Conservation (phyloP, 768 basidiomycete genomes). For the Pleurotus pulmonarius region DNA sequence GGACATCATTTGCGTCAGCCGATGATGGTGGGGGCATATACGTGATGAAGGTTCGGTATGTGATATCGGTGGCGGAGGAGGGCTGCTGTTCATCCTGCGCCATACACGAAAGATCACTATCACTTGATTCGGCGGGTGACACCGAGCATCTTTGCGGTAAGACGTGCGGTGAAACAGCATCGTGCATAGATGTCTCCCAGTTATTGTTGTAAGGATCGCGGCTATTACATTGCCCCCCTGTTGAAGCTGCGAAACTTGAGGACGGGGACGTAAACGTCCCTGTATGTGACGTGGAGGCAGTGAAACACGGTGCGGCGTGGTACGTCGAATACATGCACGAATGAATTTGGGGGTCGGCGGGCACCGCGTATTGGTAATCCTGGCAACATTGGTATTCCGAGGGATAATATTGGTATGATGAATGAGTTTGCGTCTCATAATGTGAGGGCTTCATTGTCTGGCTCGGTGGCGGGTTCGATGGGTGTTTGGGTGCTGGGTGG, state of each 20-base stretch:
- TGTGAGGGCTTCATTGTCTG: neutral
- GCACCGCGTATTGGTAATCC: conserved; percentile 1
- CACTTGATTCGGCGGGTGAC: conserved; percentile 8
- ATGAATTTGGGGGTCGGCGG: neutral
- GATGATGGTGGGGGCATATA: neutral
- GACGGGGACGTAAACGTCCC: neutral
- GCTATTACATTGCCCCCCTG: neutral
- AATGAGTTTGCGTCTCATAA: neutral
- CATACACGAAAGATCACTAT: conserved; percentile 6
- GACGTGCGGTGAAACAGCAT: conserved; percentile 1
- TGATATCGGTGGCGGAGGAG: neutral
- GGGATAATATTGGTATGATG: neutral
- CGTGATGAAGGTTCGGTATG: neutral
- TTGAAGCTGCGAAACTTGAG: neutral
- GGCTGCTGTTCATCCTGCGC: neutral
- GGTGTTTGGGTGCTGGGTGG: neutral
- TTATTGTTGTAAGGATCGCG: neutral
- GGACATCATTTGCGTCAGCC: neutral
- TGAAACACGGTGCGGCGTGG: conserved; percentile 6
- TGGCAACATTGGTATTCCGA: conserved; percentile 1
- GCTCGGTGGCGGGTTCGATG: neutral
- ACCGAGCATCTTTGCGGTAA: neutral
- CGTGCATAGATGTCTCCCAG: neutral
- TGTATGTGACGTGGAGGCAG: conserved; percentile 1
- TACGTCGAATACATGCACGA: neutral